These are phyloP conservation scores for Dryas integrifolia DNA, from an alignment of 331 rosid species.

Conservation along the genomic window DNA sequence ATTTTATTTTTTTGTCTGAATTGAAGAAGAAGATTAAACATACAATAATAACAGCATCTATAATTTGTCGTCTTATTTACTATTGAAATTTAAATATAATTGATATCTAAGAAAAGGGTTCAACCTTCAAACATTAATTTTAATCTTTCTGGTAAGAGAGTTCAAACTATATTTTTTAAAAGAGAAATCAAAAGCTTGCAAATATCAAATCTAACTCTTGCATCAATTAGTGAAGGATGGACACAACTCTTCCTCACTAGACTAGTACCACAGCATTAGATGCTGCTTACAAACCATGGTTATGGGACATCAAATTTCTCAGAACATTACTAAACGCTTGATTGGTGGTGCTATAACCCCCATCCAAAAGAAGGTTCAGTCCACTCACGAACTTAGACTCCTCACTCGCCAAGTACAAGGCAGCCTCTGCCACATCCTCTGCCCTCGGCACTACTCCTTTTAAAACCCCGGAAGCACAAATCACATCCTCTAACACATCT, in stretches of 20 bases:
- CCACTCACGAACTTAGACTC: constrained; percentile 50
- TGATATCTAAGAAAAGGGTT: too few relatives aligned
- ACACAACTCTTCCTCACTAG: not conserved
- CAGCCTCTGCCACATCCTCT: constrained; percentile 54
- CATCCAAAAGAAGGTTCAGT: constrained; percentile 48
- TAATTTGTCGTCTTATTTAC: too few relatives aligned
- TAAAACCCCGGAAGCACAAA: constrained; percentile 27
- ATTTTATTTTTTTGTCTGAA: too few relatives aligned
- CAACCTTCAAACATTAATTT: too few relatives aligned
- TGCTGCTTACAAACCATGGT: constrained; percentile 11
- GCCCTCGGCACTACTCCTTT: constrained; percentile 34
- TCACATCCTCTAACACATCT: constrained; percentile 17
- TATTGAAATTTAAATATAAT: too few relatives aligned
- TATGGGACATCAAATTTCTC: constrained; percentile 4
- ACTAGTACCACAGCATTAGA: not conserved
- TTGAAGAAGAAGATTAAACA: too few relatives aligned
- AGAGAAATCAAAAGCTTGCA: too few relatives aligned
- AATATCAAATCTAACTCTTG: too few relatives aligned
- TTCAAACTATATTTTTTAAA: too few relatives aligned
- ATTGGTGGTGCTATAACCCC: constrained; percentile 51
- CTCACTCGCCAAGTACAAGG: constrained; percentile 52
- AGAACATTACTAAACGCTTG: constrained; percentile 16
- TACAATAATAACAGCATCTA: too few relatives aligned
- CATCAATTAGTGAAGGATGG: too few relatives aligned
- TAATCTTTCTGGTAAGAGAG: too few relatives aligned